A percentile compares a stretch with the other conserved stretches of the same genome.
Evolutionary conservation across 2,329 filamentous ascomycete genomes (phyloP).

Genomic region (Xylariaceae sp.): DNA sequence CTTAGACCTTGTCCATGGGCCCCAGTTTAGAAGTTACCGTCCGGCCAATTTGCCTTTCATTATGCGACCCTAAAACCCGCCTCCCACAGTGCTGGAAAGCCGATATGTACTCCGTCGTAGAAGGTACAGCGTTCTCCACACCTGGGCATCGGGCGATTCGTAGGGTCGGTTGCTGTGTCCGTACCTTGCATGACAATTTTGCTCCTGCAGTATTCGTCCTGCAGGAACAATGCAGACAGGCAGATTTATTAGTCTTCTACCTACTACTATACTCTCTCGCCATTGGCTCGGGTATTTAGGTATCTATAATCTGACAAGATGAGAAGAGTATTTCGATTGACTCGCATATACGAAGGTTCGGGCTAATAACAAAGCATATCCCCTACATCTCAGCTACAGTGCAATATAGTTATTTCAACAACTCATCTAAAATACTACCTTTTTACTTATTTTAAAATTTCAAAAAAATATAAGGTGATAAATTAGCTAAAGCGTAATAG

Average conservation of each 20-base stretch:
- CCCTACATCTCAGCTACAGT: no score
- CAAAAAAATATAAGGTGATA: no score
- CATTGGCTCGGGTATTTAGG: neutral
- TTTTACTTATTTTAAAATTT: no score
- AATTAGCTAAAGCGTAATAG: no score
- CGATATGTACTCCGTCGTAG: slow-evolving; percentile 11
- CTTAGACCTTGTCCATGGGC: slow-evolving; percentile 17
- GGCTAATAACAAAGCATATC: no score
- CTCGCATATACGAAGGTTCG: neutral
- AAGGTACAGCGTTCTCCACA: slow-evolving; percentile 21
- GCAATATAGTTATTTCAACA: no score
- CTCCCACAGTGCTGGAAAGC: slow-evolving; percentile 29
- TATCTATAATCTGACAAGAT: neutral
- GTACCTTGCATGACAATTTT: slow-evolving; percentile 38
- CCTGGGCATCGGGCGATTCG: no score
- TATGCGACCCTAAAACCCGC: slow-evolving; percentile 27
- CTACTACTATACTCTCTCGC: slow-evolving; percentile 1
- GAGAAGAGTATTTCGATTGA: neutral
- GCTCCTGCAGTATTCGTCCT: slow-evolving; percentile 36
- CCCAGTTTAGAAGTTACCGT: slow-evolving; percentile 15
- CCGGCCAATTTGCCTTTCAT: slow-evolving; percentile 30
- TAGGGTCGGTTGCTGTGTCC: slow-evolving; percentile 24
- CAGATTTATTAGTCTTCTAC: slow-evolving; percentile 24
- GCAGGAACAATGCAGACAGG: slow-evolving; percentile 36
- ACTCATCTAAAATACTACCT: no score